Evolutionary conservation across 495 filamentous ascomycete genomes (phyloP).

Genomic region (Hypomontagnella submonticulosa): DNA sequence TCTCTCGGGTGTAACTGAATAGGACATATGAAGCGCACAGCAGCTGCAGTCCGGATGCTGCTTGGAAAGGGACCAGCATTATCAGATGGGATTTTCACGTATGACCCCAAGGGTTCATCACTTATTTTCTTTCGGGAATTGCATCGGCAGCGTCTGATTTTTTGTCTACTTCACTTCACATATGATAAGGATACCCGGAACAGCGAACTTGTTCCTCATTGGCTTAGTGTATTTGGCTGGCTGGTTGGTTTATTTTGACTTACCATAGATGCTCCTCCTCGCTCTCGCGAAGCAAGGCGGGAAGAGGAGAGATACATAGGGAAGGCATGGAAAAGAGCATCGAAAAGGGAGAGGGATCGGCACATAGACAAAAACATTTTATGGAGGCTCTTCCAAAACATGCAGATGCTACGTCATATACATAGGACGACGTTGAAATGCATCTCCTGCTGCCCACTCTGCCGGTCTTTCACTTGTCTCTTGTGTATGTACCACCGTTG

Average conservation of each 20-base stretch:
- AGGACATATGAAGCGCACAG: conserved; percentile 27
- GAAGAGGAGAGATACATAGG: conserved; percentile 3
- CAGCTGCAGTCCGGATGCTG: conserved; percentile 25
- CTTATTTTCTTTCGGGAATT: conserved; percentile 5
- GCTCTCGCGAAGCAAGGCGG: neutral
- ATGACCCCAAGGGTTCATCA: conserved; percentile 17
- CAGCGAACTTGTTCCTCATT: conserved; percentile 27
- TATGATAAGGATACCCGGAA: conserved; percentile 33
- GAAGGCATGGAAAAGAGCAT: conserved; percentile 5
- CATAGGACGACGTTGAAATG: neutral
- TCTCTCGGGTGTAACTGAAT: conserved; percentile 35
- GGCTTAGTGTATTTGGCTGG: conserved; percentile 1
- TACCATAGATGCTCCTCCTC: neutral
- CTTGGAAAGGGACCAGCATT: conserved; percentile 28
- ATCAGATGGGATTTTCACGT: conserved; percentile 36
- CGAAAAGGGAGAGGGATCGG: conserved; percentile 2
- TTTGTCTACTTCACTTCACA: conserved; percentile 3
- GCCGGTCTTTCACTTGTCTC: too few species aligned
- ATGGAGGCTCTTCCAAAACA: conserved; percentile 29
- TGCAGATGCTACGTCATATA: conserved; percentile 12
- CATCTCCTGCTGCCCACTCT: neutral
- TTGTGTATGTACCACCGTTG: too few species aligned
- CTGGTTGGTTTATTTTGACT: neutral
- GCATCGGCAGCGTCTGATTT: conserved; percentile 27
- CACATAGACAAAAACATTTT: conserved; percentile 11